Percentiles rank a stretch among this genome's conserved stretches.
Evolutionary conservation across 495 filamentous ascomycete species (phyloP).

Genomic region (Tuber melanosporum): DNA sequence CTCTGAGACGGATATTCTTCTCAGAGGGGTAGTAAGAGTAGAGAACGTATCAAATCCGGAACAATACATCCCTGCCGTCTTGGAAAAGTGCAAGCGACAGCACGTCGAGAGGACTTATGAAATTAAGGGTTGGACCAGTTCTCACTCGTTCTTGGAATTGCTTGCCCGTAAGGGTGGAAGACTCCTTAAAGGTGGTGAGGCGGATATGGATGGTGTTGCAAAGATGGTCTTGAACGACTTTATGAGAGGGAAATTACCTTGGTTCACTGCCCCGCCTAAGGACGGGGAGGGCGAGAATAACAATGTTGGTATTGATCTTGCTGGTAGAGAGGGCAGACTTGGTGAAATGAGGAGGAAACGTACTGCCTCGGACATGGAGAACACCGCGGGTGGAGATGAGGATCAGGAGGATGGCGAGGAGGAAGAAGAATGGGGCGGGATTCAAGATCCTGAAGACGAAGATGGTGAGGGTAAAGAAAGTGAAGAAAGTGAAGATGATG

Average conservation of each 20-base stretch:
- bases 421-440: constrained; percentile 38
- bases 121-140: constrained; percentile 63
- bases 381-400: constrained; percentile 36
- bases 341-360: constrained; percentile 58
- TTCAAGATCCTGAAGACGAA: constrained; percentile 47
- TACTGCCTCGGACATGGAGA: constrained; percentile 48
- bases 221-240: constrained; percentile 97
- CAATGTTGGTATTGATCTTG: constrained; percentile 50
- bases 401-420: constrained; percentile 37
- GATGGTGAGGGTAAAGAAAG: constrained; percentile 48
- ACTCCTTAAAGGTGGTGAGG: constrained; percentile 80
- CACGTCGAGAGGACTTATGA: constrained; percentile 93
- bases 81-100: constrained; percentile 70
- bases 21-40: constrained; percentile 83
- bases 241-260: constrained; percentile 86
- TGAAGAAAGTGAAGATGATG: constrained; percentile 43
- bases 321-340: constrained; percentile 51
- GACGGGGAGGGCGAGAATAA: constrained; percentile 51
- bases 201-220: constrained; percentile 85
- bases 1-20: constrained; percentile 78
- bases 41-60: constrained; percentile 94
- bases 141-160: constrained; percentile 76
- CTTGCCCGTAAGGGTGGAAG: constrained; percentile 82
- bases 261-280: constrained; percentile 79
- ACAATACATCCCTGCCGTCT: constrained; percentile 82